Base-by-base conservation (phyloP, 2,329 filamentous ascomycete species). In the Trichoderma hamatum region DNA sequence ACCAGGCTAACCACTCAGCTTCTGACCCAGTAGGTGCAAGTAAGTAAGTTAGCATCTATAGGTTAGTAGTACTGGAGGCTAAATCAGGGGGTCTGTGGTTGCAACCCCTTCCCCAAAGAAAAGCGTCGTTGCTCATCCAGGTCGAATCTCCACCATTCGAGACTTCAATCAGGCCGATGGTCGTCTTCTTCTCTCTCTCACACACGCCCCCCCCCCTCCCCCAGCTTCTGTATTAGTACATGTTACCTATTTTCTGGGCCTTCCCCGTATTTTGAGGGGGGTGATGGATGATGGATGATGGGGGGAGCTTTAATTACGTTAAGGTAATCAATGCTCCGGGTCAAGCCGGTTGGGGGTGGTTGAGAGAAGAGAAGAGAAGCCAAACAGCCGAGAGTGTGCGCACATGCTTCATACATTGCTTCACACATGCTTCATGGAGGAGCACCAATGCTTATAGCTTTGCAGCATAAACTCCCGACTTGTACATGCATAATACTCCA, bases 171-270 rank as follows among this genome's bases (percentile, higher is more conserved):
- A 56, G 26, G 49, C 49, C 24, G 61, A 46, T 56, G 52, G 26
- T 32, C 24, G n/a, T n/a, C n/a, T n/a, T n/a, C n/a, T n/a, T 28
- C 5, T 16, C 13, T 26, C 56, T 56, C 19, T 43, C 52, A 43
- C 51, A 65, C 62, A 65, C 62, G 51, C 62, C 62, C 62, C 49
- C 61, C 46, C 43, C 30, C 26, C 34, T n/a, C n/a, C 51, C 14
- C 39, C 14, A 11, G 19, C 4, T n/a, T 28, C 39, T 24, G 24
- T 14, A 19, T 43, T 9, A 9, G 39, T 43, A 43, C 39, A 43
- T 19, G 39, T 43, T 43, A 2, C 39, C 39, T 43, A 19, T 43
- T 46, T 13, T 36, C 36, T n/a, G 16, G 32, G n/a, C 39, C 24
- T 55, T 43, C 51, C 52, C 62, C 51, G 51, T 65, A 46, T 43